These are phyloP conservation scores for Stropharia rugosoannulata DNA, from an alignment of 768 basidiomycete genomes.

Conservation along the genomic window DNA sequence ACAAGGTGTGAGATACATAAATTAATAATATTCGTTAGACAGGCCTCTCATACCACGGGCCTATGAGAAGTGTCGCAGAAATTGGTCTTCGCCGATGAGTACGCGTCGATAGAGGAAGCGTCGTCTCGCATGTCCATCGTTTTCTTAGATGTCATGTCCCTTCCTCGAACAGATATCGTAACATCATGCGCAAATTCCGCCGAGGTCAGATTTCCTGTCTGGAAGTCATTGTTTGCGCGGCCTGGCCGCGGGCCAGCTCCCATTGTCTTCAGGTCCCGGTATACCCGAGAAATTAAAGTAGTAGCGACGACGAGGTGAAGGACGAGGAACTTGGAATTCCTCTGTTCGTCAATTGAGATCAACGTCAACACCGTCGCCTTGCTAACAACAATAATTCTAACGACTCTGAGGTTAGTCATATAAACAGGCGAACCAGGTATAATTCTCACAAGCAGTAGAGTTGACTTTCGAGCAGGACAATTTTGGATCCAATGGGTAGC, in stretches of 20 bases:
- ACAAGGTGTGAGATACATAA: too few relatives aligned
- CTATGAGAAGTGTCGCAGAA: background rate
- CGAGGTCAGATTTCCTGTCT: constrained; percentile 1
- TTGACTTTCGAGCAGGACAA: constrained; percentile 5
- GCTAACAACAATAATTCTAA: constrained; percentile 3
- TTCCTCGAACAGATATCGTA: background rate
- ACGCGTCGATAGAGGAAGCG: background rate
- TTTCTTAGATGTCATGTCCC: background rate
- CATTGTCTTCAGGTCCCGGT: background rate
- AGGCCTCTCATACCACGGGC: background rate
- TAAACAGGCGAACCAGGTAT: background rate
- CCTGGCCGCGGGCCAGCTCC: background rate
- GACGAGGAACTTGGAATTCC: background rate
- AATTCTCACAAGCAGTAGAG: constrained; percentile 4
- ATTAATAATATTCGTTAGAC: too few relatives aligned
- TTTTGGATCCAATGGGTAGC: constrained; percentile 1
- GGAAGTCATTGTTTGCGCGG: background rate
- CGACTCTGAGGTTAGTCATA: background rate
- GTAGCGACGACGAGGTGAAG: background rate
- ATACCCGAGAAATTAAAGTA: constrained; percentile 3
- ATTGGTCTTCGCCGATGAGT: background rate
- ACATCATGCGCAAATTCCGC: background rate
- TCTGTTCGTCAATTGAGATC: background rate
- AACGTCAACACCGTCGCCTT: background rate
- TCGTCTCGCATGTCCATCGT: background rate